Evolutionary conservation across 225 moss, liverwort and hornwort species (phyloP).

Genomic region (Ulota crispa): DNA sequence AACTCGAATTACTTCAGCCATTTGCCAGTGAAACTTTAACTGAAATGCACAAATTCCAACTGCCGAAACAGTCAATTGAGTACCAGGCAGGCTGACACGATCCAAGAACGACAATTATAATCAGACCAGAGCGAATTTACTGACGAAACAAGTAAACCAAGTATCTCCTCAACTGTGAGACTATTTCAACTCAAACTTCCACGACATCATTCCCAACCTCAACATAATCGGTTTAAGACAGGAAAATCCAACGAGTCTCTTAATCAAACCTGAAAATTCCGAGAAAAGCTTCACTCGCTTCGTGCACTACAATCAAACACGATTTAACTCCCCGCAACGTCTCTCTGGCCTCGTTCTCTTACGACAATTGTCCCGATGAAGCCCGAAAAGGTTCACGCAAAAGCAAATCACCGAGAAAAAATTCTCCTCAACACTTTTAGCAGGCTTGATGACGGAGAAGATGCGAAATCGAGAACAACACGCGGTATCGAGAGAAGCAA

Average conservation of each 20-base stretch:
- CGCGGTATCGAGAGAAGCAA: not conserved
- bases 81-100: not conserved
- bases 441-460: not conserved
- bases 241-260: not conserved
- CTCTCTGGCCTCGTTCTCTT: not conserved
- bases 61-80: not conserved
- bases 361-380: slow-evolving; percentile 6
- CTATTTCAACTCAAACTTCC: slow-evolving; percentile 4
- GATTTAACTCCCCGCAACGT: slow-evolving; percentile 12
- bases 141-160: slow-evolving; percentile 1
- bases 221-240: not conserved
- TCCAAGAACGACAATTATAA: not conserved
- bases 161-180: not conserved
- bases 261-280: slow-evolving; percentile 11
- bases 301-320: not conserved
- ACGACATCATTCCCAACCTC: not conserved
- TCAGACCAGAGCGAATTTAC: not conserved
- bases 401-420: not conserved
- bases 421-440: not conserved
- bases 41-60: slow-evolving; percentile 25
- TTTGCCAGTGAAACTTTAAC: not conserved
- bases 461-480: not conserved
- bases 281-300: not conserved
- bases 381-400: not conserved
- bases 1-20: not conserved